Evolutionary conservation across 2,329 filamentous ascomycete genomes (phyloP).

Genomic region (Fusarium buxicola): DNA sequence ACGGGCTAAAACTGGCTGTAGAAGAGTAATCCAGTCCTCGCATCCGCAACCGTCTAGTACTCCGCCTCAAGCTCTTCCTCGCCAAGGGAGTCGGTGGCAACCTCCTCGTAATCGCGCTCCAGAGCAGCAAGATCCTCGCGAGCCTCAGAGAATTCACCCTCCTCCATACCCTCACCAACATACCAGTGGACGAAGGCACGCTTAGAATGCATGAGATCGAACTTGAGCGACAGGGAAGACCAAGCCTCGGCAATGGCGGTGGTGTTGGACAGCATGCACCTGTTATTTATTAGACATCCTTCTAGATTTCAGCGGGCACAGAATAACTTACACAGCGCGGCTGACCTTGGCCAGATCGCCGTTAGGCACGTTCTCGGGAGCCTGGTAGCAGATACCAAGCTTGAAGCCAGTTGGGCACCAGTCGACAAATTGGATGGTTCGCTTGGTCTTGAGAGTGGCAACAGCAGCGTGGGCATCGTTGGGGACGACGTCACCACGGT

Average conservation of each 20-base stretch:
- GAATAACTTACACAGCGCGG: constrained; percentile 88
- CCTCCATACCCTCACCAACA: constrained; percentile 99
- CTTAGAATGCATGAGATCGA: constrained; percentile 99
- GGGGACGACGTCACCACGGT: constrained; percentile 97
- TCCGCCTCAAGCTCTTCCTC: constrained; percentile 89
- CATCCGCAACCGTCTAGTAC: constrained; percentile 72
- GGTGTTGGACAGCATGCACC: constrained; percentile 99
- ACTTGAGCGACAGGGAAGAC: constrained; percentile 96
- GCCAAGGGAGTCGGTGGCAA: constrained; percentile 92
- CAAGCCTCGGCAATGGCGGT: constrained; percentile 98
- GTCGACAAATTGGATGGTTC: constrained; percentile 98
- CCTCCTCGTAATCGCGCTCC: constrained; percentile 99
- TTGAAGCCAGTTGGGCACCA: constrained; percentile 99
- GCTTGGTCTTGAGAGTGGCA: constrained; percentile 98
- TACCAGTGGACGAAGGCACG: constrained; percentile 99
- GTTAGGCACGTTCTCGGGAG: constrained; percentile 94
- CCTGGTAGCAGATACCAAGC: constrained; percentile 99
- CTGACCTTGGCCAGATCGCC: constrained; percentile 97
- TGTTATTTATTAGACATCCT: constrained; percentile 49
- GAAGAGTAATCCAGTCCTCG: constrained; percentile 41
- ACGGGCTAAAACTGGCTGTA: constrained; percentile 46
- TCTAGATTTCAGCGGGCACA: no score
- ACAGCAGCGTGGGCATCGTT: constrained; percentile 95
- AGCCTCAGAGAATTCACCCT: constrained; percentile 99
- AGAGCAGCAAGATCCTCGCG: constrained; percentile 98